Evolutionary conservation across 2,329 filamentous ascomycete genomes (phyloP).

Genomic region (Magnaporthiopsis incrustans): DNA sequence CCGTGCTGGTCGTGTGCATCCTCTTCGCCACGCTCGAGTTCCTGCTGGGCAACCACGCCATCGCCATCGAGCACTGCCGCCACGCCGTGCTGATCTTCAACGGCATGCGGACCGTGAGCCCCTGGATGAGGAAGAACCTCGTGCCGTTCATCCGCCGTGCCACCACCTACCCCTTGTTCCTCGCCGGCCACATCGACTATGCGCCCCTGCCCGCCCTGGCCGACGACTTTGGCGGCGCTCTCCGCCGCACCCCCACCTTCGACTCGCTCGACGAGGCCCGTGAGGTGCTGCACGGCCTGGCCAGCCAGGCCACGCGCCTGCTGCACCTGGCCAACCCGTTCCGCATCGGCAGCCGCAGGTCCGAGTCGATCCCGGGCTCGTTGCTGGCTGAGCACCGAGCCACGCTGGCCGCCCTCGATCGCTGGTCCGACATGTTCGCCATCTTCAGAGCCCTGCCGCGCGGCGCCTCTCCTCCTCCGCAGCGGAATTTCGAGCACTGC

Average conservation of each 20-base stretch:
- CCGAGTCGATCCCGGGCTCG: constrained; percentile 5
- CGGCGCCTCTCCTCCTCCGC: neutral
- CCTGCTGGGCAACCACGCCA: constrained; percentile 32
- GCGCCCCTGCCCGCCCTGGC: constrained; percentile 17
- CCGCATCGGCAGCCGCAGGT: constrained; percentile 5
- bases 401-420: neutral
- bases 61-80: constrained; percentile 27
- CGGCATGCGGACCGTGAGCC: constrained; percentile 7
- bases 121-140: constrained; percentile 25
- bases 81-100: constrained; percentile 17
- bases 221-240: neutral
- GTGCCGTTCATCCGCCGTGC: constrained; percentile 29
- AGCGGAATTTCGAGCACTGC: neutral
- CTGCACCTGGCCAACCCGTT: constrained; percentile 9
- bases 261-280: constrained; percentile 20
- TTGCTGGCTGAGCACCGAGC: constrained; percentile 7
- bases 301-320: constrained; percentile 9
- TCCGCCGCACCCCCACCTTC: constrained; percentile 2
- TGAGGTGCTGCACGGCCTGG: constrained; percentile 21
- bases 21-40: constrained; percentile 43
- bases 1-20: constrained; percentile 36
- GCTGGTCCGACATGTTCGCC: constrained; percentile 2
- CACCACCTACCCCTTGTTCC: constrained; percentile 31
- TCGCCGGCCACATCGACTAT: constrained; percentile 14
- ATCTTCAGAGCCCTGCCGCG: neutral